Conservation (phyloP, 2,329 filamentous ascomycete genomes). For the Penicillium sp. region DNA sequence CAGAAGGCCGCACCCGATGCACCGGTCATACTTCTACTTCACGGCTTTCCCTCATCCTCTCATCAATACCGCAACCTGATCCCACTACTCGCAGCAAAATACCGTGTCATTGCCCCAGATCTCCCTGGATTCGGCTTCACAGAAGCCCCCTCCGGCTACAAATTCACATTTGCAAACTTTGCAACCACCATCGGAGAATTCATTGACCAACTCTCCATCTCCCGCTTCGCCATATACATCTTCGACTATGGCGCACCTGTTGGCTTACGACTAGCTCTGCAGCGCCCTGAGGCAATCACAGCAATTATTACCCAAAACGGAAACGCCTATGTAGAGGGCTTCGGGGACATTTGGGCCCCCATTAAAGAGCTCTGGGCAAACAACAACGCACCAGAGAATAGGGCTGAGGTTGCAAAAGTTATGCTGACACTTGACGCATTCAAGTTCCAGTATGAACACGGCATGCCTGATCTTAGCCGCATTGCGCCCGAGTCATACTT, state of each 20-base stretch:
- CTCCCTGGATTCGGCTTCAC: constrained; percentile 63
- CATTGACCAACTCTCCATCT: constrained; percentile 48
- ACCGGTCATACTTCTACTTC: constrained; percentile 47
- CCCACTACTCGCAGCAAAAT: constrained; percentile 42
- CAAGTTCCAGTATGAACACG: constrained; percentile 48
- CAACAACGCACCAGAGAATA: constrained; percentile 31
- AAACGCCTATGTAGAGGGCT: constrained; percentile 60
- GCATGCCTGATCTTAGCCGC: constrained; percentile 33
- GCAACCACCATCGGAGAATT: constrained; percentile 51
- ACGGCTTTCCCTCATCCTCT: constrained; percentile 50
- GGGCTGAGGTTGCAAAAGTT: constrained; percentile 35
- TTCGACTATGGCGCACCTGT: constrained; percentile 64
- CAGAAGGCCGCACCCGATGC: constrained; percentile 27
- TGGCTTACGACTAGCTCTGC: constrained; percentile 54
- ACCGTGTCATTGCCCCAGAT: constrained; percentile 56
- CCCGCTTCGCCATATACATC: constrained; percentile 57
- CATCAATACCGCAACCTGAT: constrained; percentile 49
- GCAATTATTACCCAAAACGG: constrained; percentile 62
- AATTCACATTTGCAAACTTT: constrained; percentile 57
- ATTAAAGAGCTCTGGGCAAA: constrained; percentile 50
- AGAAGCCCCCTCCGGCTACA: constrained; percentile 47
- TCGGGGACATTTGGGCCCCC: constrained; percentile 54
- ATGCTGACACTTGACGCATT: constrained; percentile 43
- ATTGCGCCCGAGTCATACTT: constrained; percentile 49
- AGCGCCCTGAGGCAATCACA: constrained; percentile 48